Conservation (phyloP, 306 rosid species). For the Elaeagnus macrophylla region DNA sequence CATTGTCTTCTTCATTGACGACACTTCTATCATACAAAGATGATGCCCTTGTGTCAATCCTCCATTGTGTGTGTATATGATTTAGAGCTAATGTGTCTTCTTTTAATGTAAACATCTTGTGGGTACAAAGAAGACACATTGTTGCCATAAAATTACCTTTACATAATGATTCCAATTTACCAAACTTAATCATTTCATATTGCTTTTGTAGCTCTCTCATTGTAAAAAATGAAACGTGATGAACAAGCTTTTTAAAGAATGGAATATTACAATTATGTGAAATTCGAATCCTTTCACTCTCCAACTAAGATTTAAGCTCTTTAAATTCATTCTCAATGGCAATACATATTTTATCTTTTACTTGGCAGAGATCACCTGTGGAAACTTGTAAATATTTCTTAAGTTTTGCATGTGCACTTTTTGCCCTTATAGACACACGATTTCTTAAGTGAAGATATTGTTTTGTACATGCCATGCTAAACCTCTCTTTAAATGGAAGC, state of each 20-base stretch:
- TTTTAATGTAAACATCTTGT: not conserved
- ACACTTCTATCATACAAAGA: no score
- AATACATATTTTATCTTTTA: not conserved
- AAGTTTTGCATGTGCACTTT: not conserved
- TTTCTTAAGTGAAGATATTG: no score
- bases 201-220: not conserved
- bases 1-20: not conserved
- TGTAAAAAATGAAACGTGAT: not conserved
- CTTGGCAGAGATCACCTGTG: not conserved
- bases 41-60: no score
- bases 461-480: no score
- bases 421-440: not conserved
- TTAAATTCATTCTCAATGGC: not conserved
- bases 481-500: no score
- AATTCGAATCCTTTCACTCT: not conserved
- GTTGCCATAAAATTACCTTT: not conserved
- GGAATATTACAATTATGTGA: not conserved
- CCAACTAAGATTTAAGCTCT: no score
- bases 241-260: not conserved
- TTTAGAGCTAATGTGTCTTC: not conserved
- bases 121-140: constrained; percentile 1
- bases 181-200: not conserved
- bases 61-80: no score
- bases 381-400: constrained; percentile 7
- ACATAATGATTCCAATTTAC: not conserved